Evolutionary conservation across 2,329 filamentous ascomycete species (phyloP).

Genomic region (Fusarium burgessii): DNA sequence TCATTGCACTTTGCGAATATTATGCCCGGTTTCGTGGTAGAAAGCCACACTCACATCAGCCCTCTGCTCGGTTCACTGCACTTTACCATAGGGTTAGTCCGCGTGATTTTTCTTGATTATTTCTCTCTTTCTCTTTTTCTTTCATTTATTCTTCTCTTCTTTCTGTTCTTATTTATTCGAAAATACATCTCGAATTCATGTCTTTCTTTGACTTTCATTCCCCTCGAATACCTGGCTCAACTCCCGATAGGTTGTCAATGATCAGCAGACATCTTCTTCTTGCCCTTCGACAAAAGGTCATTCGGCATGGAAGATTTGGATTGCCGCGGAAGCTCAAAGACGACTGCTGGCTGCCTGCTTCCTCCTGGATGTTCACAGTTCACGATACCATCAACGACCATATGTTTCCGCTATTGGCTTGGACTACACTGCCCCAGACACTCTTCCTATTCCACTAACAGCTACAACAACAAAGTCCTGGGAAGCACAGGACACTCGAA

Average conservation of each 20-base stretch:
- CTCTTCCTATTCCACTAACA: conserved; percentile 61
- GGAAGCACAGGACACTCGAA: conserved; percentile 58
- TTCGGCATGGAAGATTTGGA: conserved; percentile 64
- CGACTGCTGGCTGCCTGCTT: conserved; percentile 69
- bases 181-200: conserved; percentile 47
- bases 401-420: conserved; percentile 51
- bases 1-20: conserved; percentile 66
- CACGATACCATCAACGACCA: conserved; percentile 65
- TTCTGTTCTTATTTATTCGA: conserved; percentile 47
- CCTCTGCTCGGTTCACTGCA: conserved; percentile 63
- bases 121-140: conserved; percentile 1
- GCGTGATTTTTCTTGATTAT: conserved; percentile 37
- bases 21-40: conserved; percentile 67
- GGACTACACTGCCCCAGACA: conserved; percentile 51
- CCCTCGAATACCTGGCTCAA: conserved; percentile 43
- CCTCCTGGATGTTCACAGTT: conserved; percentile 66
- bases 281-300: conserved; percentile 41
- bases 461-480: conserved; percentile 60
- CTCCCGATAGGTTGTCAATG: conserved; percentile 56
- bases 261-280: conserved; percentile 46
- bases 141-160: conserved; percentile 26
- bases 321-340: conserved; percentile 63
- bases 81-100: conserved; percentile 67
- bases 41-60: conserved; percentile 58
- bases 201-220: conserved; percentile 37